These are phyloP conservation scores for Saturnispora serradocipensis DNA, from an alignment of 805 yeast genomes.

Conservation along the genomic window DNA sequence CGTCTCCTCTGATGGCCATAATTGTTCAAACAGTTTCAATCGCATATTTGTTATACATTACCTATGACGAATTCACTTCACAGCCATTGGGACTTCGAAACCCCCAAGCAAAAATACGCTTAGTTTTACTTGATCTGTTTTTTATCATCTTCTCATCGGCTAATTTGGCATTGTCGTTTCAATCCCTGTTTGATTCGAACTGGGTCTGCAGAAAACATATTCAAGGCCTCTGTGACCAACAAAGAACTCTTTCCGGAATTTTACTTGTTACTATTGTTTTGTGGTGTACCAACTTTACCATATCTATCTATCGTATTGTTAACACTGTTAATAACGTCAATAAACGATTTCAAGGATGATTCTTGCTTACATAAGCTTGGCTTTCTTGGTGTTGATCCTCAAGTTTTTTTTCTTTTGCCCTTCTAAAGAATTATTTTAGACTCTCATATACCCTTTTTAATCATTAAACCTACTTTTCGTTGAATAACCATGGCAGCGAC, in stretches of 20 bases:
- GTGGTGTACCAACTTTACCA: constrained; percentile 82
- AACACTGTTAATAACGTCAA: constrained; percentile 36
- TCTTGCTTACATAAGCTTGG: background rate
- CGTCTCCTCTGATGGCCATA: constrained; percentile 90
- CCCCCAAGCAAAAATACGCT: constrained; percentile 72
- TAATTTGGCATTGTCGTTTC: constrained; percentile 75
- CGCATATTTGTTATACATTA: constrained; percentile 68
- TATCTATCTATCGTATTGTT: constrained; percentile 76
- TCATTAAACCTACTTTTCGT: background rate
- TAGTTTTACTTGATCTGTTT: constrained; percentile 71
- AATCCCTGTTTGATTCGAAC: constrained; percentile 65
- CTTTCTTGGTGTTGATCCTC: background rate
- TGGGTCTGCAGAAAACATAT: constrained; percentile 60
- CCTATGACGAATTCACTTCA: constrained; percentile 86
- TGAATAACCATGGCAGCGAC: constrained; percentile 3
- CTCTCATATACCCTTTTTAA: background rate
- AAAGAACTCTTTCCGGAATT: constrained; percentile 69
- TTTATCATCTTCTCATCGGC: constrained; percentile 88
- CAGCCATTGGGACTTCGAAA: constrained; percentile 86
- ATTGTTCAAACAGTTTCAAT: constrained; percentile 74
- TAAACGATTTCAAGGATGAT: background rate
- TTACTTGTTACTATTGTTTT: constrained; percentile 62
- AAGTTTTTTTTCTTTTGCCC: background rate
- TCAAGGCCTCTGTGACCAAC: constrained; percentile 62
- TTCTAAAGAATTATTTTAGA: background rate